Percentiles rank a stretch among this genome's conserved stretches.
These are phyloP conservation scores for Penicillium digitatum DNA, from an alignment of 2,329 filamentous ascomycete genomes.

Conservation along the genomic window DNA sequence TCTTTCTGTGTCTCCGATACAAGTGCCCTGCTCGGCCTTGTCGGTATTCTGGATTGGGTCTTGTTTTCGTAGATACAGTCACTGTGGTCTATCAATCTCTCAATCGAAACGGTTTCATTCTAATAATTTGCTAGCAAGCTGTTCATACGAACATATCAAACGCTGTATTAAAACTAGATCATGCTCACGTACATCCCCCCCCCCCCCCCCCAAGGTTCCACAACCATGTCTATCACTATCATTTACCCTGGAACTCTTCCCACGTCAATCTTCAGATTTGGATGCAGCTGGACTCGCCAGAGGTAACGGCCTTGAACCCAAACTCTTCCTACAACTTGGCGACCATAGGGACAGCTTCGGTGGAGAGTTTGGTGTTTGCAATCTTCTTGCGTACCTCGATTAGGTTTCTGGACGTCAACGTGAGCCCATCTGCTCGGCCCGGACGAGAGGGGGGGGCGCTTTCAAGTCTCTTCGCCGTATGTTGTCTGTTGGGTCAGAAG, in stretches of 20 bases:
- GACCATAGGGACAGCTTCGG: conserved; percentile 18
- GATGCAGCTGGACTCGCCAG: conserved; percentile 24
- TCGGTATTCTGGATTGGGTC: not conserved
- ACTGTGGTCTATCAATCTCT: not conserved
- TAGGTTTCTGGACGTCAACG: conserved; percentile 19
- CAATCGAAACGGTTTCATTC: not conserved
- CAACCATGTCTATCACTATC: not conserved
- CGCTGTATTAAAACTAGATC: conserved; percentile 8
- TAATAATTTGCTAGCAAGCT: not conserved
- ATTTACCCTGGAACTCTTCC: conserved; percentile 24
- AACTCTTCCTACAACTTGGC: conserved; percentile 22
- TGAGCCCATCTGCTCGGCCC: conserved; percentile 25
- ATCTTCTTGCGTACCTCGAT: conserved; percentile 21
- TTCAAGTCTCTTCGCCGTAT: conserved; percentile 16
- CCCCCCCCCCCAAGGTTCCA: conserved; percentile 14
- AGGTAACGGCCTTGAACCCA: conserved; percentile 20
- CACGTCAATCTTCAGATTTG: conserved; percentile 26
- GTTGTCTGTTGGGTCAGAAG: not conserved
- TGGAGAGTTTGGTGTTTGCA: conserved; percentile 17
- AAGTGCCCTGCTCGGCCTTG: not conserved
- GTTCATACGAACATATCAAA: not conserved
- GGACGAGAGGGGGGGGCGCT: conserved; percentile 24
- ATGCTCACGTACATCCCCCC: not conserved
- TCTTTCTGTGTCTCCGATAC: not conserved
- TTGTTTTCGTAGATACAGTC: not conserved